Evolutionary conservation across 495 filamentous ascomycete genomes (phyloP).

Genomic region (Lindgomyces ingoldianus): DNA sequence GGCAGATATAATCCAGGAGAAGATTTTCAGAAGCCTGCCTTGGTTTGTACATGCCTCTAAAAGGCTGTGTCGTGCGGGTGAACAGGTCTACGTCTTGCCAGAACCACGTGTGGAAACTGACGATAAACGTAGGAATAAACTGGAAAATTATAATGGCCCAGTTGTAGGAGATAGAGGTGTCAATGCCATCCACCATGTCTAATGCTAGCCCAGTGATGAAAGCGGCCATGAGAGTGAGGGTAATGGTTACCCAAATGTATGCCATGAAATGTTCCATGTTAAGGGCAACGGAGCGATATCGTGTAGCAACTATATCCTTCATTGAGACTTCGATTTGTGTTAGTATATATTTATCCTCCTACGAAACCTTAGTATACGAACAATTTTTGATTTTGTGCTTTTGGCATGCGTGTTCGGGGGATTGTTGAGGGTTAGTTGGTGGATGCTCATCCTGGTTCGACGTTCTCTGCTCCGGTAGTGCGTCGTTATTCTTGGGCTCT

Average conservation of each 20-base stretch:
- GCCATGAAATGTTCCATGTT: background rate
- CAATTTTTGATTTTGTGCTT: background rate
- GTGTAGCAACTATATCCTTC: background rate
- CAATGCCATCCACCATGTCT: background rate
- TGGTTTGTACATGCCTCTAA: background rate
- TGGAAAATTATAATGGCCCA: slow-evolving; percentile 1
- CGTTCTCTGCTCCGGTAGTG: background rate
- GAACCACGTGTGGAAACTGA: slow-evolving; percentile 1
- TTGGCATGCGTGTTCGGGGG: background rate
- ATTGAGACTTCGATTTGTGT: background rate
- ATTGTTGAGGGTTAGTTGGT: too few relatives aligned
- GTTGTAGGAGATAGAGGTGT: background rate
- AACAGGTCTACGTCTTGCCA: slow-evolving; percentile 6
- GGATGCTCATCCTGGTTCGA: too few relatives aligned
- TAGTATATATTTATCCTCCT: background rate
- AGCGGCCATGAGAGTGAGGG: background rate
- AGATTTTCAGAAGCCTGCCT: background rate
- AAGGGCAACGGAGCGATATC: background rate
- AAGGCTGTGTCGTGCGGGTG: slow-evolving; percentile 5
- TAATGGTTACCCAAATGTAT: background rate
- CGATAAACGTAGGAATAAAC: background rate
- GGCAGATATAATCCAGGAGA: background rate
- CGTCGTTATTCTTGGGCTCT: background rate
- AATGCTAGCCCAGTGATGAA: background rate
- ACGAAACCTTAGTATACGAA: background rate